Base-by-base conservation (phyloP, 2,329 filamentous ascomycete species). In the Exophiala calicioides region DNA sequence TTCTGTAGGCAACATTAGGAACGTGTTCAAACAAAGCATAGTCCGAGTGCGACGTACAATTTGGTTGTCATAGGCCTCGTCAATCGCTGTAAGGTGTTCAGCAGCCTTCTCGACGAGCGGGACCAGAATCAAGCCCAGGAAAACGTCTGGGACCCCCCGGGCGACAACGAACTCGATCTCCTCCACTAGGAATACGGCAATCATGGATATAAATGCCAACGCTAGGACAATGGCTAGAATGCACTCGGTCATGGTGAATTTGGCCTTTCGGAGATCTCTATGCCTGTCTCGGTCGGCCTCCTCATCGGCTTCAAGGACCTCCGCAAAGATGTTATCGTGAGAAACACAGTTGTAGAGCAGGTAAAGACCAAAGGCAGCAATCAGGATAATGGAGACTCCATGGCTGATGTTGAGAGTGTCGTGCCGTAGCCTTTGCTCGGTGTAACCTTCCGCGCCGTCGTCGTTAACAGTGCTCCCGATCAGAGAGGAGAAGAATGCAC, bases 1-100 rank as follows among this genome's bases (percentile, higher is more conserved):
- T 93, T 93, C 70, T 65, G 64, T 38, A 26, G n/a, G 7, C n/a
- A 20, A 23, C 8, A 31, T 45, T 34, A 49, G 39, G 35, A 5
- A n/a, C n/a, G n/a, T n/a, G n/a, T n/a, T n/a, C n/a, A n/a, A n/a
- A n/a, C n/a, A n/a, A n/a, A n/a, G n/a, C n/a, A n/a, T n/a, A n/a
- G n/a, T n/a, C n/a, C n/a, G n/a, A n/a, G n/a, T n/a, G n/a, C n/a
- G 18, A 48, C 42, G 44, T 19, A 52, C 50, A 66, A 60, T 60
- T 63, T 85, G 82, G 63, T 87, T 81, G 59, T 88, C 85, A 76
- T 82, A 91, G 18, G 88, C 88, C 74, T 94, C 88, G 58, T 93
- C 87, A 48, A 94, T 75, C 31, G 88, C 86, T 2, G 86, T 90
- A 35, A 94, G 71, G 67, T 94, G 88, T 66, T 94, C 88, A 9